These are phyloP conservation scores for Bruguiera sexangula DNA, from an alignment of 345 rosid genomes.

Conservation along the genomic window DNA sequence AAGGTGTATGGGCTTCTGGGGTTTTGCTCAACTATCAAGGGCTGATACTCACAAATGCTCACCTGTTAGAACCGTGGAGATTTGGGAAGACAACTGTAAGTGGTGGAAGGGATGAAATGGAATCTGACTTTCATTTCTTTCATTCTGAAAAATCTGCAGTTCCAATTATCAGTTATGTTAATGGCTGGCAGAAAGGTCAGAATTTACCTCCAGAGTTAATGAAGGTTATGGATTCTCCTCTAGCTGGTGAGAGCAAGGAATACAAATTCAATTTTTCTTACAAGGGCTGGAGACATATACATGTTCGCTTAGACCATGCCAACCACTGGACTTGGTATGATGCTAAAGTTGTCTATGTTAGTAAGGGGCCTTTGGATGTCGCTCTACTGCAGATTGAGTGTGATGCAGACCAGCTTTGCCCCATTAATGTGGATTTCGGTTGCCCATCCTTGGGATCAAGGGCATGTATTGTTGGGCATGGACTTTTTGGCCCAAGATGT, in stretches of 20 bases:
- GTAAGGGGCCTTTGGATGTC: conserved; percentile 79
- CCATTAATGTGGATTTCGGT: conserved; percentile 43
- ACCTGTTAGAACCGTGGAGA: conserved; percentile 94
- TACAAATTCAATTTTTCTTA: conserved; percentile 35
- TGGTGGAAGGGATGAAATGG: conserved; percentile 32
- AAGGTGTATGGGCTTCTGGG: conserved; percentile 94
- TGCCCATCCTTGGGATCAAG: conserved; percentile 66
- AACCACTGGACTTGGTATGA: conserved; percentile 75
- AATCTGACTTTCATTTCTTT: conserved; percentile 15
- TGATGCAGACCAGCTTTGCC: conserved; percentile 54
- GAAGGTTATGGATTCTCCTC: conserved; percentile 23
- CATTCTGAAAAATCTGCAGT: conserved; percentile 32
- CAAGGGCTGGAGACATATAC: conserved; percentile 42
- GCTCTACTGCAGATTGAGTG: conserved; percentile 68
- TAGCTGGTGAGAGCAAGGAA: conserved; percentile 25
- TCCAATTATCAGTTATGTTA: conserved; percentile 24
- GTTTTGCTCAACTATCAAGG: conserved; percentile 76
- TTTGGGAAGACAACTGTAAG: conserved; percentile 60
- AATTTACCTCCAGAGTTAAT: conserved; percentile 19
- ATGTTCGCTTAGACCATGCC: conserved; percentile 65
- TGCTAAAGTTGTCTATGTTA: conserved; percentile 67
- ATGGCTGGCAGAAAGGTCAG: conserved; percentile 26
- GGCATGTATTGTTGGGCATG: conserved; percentile 81
- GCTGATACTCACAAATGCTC: conserved; percentile 87
- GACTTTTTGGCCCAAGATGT: conserved; percentile 81